phyloP scores from a whole-genome alignment of 78 protist species.

The Pigoraptor vietnamica region DNA sequence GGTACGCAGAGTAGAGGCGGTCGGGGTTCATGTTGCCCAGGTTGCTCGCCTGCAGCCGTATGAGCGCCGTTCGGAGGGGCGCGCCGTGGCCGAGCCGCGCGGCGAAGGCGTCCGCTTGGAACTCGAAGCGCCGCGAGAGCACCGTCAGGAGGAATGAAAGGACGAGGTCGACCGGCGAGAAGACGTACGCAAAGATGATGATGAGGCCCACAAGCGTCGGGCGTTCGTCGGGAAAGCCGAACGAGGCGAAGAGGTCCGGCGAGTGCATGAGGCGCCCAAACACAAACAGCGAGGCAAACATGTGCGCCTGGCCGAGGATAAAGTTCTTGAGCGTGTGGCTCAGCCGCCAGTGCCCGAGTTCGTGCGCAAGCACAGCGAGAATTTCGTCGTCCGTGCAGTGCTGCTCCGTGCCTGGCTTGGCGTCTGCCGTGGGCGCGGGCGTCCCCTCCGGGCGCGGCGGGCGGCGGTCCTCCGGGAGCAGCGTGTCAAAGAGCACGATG shows the following conservation, averaged over 20 bases:
- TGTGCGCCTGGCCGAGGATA: conserved; percentile 1
- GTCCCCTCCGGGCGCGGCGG: not conserved
- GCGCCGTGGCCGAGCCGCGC: not conserved
- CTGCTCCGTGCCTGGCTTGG: too few species aligned
- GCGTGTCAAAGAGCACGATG: conserved; percentile 80
- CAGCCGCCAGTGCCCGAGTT: conserved; percentile 72
- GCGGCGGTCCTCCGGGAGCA: conserved; percentile 30
- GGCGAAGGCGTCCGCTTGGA: not conserved
- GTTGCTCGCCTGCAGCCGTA: not conserved
- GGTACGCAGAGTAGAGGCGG: not conserved
- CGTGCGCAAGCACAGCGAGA: conserved; percentile 71
- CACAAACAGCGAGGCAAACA: not conserved
- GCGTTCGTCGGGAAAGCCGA: not conserved
- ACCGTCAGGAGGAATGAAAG: not conserved
- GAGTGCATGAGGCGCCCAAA: not conserved
- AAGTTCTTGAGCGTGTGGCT: conserved; percentile 46
- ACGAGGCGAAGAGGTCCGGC: not conserved
- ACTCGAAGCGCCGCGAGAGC: not conserved
- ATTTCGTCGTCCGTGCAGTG: conserved; percentile 27
- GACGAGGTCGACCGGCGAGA: not conserved
- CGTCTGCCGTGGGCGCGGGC: not conserved
- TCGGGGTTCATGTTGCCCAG: not conserved
- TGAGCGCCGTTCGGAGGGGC: not conserved
- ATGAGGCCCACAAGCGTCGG: not conserved
- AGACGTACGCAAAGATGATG: not conserved